Evolutionary conservation across 768 basidiomycete species (phyloP), one percentile per base, ranked within the genome.

Genomic region (Trametes cubensis): DNA sequence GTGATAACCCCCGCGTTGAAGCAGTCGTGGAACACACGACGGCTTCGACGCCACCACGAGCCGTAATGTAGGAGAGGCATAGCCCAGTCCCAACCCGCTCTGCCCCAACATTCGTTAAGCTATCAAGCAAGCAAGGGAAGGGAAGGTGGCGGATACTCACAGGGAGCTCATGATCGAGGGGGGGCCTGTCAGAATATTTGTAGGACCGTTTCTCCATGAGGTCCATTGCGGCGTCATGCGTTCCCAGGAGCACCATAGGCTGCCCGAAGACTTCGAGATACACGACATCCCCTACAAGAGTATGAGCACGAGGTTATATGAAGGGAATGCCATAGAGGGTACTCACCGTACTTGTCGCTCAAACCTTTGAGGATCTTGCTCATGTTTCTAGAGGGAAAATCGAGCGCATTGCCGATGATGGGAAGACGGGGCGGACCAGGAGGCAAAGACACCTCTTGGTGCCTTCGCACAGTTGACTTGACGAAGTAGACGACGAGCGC

Each of bases 111-210:
- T 2, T 40, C 55, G 50, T 4, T 4, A 15, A 54, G 11, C 39
- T 15, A 13, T 4, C 14, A 15, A 54, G 11, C 39, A 15, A 13
- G 23, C 10, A 25, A 1, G 15, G 25, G 13, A 6, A 30, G 25
- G 17, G 7, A 26, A n/a, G 20, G 40, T 0, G 42, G 17, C 13
- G 17, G 17, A 8, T 17, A 41, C 58, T n/a, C 21, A 63, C 58
- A 59, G 18, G 17, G 10, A 3, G 30, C 44, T 47, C 57, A 61
- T 57, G n/a, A 13, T 23, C n/a, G 2, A 48, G 52, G 7, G 6
- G 38, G 7, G 42, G 60, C 46, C 74, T 57, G 48, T 69, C 70
- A 1, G 74, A 73, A 48, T 76, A 76, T 21, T 72, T 72, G 11
- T 63, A 56, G 17, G 72, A 67, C 6, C 71, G 66, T 41, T 66